Percentiles rank a stretch among this genome's conserved stretches.
These are phyloP conservation scores for Dryas alaskensis DNA, from an alignment of 306 rosid genomes.

Conservation along the genomic window DNA sequence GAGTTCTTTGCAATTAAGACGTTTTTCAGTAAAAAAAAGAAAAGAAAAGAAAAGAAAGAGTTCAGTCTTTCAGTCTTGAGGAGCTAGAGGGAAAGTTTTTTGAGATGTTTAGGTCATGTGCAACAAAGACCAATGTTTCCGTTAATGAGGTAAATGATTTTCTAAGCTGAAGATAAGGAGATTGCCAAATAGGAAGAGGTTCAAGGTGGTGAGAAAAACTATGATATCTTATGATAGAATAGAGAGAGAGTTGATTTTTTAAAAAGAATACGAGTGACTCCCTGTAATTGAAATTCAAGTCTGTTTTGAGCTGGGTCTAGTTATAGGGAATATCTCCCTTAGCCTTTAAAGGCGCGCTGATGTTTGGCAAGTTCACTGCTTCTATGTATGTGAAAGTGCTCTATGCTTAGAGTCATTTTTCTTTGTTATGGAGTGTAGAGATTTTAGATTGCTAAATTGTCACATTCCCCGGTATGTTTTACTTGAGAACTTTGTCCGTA, in stretches of 20 bases:
- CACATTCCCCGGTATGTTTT: background rate
- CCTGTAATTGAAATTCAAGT: background rate
- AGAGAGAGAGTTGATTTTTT: background rate
- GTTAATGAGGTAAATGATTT: background rate
- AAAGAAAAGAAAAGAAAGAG: background rate
- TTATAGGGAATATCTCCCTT: background rate
- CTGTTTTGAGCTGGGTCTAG: background rate
- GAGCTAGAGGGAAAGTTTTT: background rate
- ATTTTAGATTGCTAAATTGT: background rate
- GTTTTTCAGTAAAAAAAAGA: background rate
- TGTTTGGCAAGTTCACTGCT: background rate
- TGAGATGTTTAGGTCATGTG: background rate
- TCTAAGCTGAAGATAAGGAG: background rate
- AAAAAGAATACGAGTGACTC: background rate
- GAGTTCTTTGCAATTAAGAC: background rate
- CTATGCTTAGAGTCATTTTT: background rate
- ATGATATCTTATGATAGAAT: too few species aligned
- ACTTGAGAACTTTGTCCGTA: background rate
- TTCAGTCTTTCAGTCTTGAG: background rate
- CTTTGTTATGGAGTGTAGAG: background rate
- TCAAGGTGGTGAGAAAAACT: too few species aligned
- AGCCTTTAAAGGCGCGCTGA: background rate
- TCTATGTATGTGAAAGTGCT: conserved; percentile 1
- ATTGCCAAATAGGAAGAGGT: background rate
- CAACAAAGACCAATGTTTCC: too few species aligned